Base-by-base conservation (phyloP, 345 rosid species). In the Anastatica hierochuntica region DNA sequence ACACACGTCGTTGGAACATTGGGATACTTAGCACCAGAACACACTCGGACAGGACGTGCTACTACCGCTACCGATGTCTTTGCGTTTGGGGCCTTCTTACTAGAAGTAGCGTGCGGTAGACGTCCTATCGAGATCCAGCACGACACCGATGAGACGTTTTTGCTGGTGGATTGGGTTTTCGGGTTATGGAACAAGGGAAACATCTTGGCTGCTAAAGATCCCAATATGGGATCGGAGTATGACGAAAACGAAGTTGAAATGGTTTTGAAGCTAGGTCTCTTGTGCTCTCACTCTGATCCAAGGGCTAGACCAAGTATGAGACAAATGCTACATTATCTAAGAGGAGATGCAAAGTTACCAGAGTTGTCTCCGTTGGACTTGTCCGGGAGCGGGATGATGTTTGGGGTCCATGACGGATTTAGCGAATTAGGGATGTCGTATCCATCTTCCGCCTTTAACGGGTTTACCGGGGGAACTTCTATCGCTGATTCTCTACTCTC, bases 11-110 rank as follows among this genome's bases (percentile, higher is more conserved):
- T 87, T 8, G 95, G 98, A 49, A 90, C 98, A 5, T 63, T 90
- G 60, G 96, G 98, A 0, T 90, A 90, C 72, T 51, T 90, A 41
- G 96, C 98, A 15, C 98, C 98, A 2, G 98, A 90, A 57, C 72
- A 81, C 4, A 78, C 95, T 10, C 61, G 80, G 63, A 84, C 95
- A 8, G 98, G 94, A 17, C 89, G 82, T 72, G 82, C 96, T 6
- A 76, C 88, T 0, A 51, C 74, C 0, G 62, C 83, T 40, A 87
- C 96, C 0, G 98, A 90, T 67, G 86, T 90, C 61, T 90, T 68
- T 16, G 98, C 96, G 4, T 90, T 90, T 37, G 98, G 98, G 17
- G 95, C 96, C 7, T 66, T 90, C n/a, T 61, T 90, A 60, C 72
- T 90, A 1, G 96, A 90, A 62, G 85, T 79, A 0, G 78, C 67